These are phyloP conservation scores for Psilocybe azurescens DNA, from an alignment of 768 basidiomycete species.

Conservation along the genomic window DNA sequence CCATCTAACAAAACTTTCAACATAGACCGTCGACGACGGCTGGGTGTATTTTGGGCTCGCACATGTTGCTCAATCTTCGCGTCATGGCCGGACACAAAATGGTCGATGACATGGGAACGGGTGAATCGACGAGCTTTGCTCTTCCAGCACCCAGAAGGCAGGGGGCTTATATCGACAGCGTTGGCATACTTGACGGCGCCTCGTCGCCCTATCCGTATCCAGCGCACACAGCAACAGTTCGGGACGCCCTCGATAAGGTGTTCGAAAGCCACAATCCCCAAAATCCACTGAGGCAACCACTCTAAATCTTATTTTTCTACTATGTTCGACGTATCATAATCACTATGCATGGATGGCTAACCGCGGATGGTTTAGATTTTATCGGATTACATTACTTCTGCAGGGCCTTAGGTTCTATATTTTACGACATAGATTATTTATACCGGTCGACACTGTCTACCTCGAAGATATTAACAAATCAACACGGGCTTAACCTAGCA, in stretches of 20 bases:
- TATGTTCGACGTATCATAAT: no score
- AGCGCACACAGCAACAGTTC: neutral
- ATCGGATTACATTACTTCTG: no score
- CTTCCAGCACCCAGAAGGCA: neutral
- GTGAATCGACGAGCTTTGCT: neutral
- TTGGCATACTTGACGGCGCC: neutral
- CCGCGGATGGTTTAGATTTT: no score
- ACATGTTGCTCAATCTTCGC: conserved; percentile 32
- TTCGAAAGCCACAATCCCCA: neutral
- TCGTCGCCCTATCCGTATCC: neutral
- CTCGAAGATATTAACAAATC: no score
- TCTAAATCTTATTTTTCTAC: no score
- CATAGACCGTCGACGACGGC: conserved; percentile 30
- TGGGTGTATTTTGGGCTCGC: conserved; percentile 33
- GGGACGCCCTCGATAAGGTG: neutral
- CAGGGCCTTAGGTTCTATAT: no score
- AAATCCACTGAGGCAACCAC: no score
- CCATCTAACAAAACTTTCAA: neutral
- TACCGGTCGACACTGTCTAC: no score
- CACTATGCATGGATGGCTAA: no score
- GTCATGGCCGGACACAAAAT: neutral
- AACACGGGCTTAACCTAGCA: no score
- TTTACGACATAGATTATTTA: no score
- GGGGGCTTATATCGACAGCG: neutral
- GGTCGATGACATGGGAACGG: neutral